Evolutionary conservation across 129 eudicot species (phyloP), one percentile per base, ranked within the genome.

Genomic region (Ambrosia trifida): DNA sequence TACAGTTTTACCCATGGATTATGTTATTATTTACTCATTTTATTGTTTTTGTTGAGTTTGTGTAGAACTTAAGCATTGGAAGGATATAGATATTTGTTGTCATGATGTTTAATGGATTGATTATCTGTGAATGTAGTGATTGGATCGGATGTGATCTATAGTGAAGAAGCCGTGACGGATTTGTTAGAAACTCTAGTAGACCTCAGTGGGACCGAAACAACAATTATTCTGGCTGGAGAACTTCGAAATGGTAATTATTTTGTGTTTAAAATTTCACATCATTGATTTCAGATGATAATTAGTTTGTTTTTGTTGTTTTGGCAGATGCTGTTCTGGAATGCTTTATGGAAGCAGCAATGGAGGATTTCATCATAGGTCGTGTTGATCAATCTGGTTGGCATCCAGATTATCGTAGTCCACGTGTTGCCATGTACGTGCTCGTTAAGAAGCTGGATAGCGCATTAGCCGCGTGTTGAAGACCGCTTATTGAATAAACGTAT

Each of bases 131-230:
- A 31, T 64, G 33, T 69, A 92, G 98, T 93, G 80, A 75, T 89
- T 17, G 98, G 98, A 66, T 93, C 95, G 14, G 98, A 93, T 50
- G 98, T 93, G 11, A 83, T 93, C 30, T 93, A 93, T 53, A 89
- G 95, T 10, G 98, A 93, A 80, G 96, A 77, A 72, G 98, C 95
- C 19, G 98, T 93, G 58, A 67, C 74, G 12, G 98, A 93, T 78
- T 74, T 93, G 82, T 59, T 93, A 41, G 82, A 79, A 35, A 87
- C 96, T 28, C 73, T 93, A 44, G 38, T 76, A 57, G 85, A 81
- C 3, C 90, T 93, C 17, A 87, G 88, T 66, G 95, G 98, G 56
- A 41, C 58, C 3, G 74, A 83, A 52, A 89, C 98, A 12, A 89
- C 98, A 3, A 76, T 89, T 32, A 85, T 93, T 76, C 81, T 89